These are phyloP conservation scores for Dioszegia aurantiaca DNA, from an alignment of 768 basidiomycete genomes.

Conservation along the genomic window DNA sequence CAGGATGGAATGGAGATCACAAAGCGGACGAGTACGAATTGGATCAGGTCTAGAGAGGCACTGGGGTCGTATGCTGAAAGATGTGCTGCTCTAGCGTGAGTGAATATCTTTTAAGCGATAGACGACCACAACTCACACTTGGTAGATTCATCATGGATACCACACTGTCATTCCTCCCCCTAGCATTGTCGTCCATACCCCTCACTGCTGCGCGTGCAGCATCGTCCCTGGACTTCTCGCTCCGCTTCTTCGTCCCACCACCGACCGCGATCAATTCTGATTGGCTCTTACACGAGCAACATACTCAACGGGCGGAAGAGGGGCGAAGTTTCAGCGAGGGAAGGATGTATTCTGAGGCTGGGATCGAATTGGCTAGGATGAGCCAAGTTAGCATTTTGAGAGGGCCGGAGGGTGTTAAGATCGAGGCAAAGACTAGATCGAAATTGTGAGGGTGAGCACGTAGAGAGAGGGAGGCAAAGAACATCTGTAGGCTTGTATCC, in stretches of 20 bases:
- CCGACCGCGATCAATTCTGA: constrained; percentile 4
- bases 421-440: not conserved
- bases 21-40: constrained; percentile 19
- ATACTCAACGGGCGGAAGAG: constrained; percentile 18
- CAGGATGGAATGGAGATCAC: constrained; percentile 16
- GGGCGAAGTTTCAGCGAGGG: constrained; percentile 22
- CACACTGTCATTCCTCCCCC: constrained; percentile 24
- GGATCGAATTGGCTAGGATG: constrained; percentile 24
- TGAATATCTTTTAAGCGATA: not conserved
- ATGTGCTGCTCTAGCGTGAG: constrained; percentile 25
- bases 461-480: too few relatives aligned
- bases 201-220: constrained; percentile 13
- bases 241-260: constrained; percentile 22
- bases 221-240: constrained; percentile 25
- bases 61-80: constrained; percentile 13
- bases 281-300: constrained; percentile 22
- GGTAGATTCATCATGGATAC: constrained; percentile 26
- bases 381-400: constrained; percentile 24
- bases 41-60: constrained; percentile 18
- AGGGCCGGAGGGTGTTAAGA: constrained; percentile 11
- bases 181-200: constrained; percentile 10
- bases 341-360: constrained; percentile 15
- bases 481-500: not conserved
- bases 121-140: not conserved
- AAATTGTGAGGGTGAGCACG: constrained; percentile 4